Evolutionary conservation across 495 filamentous ascomycete genomes (phyloP), one percentile per base, ranked within the genome.

Genomic region (Xylaria cubensis): DNA sequence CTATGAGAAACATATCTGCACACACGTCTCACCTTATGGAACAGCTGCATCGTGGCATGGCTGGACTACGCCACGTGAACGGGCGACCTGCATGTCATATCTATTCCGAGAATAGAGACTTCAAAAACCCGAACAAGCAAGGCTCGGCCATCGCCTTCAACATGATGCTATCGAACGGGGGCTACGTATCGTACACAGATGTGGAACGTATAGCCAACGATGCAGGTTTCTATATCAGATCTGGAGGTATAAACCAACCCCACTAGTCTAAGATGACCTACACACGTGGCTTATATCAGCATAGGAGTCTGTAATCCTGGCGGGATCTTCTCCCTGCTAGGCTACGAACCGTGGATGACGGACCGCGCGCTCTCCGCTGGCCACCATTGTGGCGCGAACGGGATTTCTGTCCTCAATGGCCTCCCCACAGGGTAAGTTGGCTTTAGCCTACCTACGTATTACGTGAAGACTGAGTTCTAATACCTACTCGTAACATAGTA

Each of bases 91-190:
- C 92, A 15, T 90, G 86, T 73, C 80, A 82, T 44, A 82, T 94
- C 50, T 93, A 95, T 76, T 88, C 84, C 72, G 87, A 89, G 58
- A 79, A 81, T 19, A 72, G 66, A 13, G 78, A 80, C 2, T 93
- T 90, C 66, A 86, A 85, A 0, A 87, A 94, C 76, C 61, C 85
- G 0, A 79, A 69, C 36, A 85, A 84, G 42, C 92, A 95, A 78
- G 92, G 92, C 1, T 87, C 91, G 1, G 92, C 89, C 1, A 80
- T 95, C 70, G 90, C 92, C 4, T 92, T 94, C 75, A 94, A 93
- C 73, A 74, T 94, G 48, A 78, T 85, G 7, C 78, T 81, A 21
- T 75, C 82, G 8, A 82, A 87, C 48, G 92, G 91, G 0, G 81
- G 79, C 3, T 88, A 86, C 73, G 79, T 92, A 50, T 81, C 84